phyloP scores from a whole-genome alignment of 139 green algal species.

The Chlamydomonas sp. region DNA sequence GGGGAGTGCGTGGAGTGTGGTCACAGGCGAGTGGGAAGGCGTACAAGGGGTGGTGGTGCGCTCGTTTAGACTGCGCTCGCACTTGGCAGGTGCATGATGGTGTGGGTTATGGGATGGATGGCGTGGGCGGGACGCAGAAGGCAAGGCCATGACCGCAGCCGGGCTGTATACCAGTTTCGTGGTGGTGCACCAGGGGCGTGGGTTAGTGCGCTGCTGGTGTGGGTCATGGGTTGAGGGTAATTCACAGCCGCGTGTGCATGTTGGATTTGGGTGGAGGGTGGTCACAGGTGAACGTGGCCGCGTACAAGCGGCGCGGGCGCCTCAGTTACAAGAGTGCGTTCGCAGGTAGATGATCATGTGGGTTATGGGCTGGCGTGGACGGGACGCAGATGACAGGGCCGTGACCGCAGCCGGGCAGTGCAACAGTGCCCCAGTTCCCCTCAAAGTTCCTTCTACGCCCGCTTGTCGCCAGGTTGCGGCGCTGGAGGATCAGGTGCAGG shows the following conservation, averaged over 20 bases:
- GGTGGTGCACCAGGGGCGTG: not conserved
- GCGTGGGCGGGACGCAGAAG: too few species aligned
- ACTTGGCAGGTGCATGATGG: not conserved
- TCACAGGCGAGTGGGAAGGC: not conserved
- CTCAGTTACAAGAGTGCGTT: not conserved
- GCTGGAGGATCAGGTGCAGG: too few species aligned
- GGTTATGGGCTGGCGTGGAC: too few species aligned
- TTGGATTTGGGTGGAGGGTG: not conserved
- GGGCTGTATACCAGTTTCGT: too few species aligned
- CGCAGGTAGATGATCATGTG: too few species aligned
- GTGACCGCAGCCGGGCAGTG: too few species aligned
- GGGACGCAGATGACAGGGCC: too few species aligned
- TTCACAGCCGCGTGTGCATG: not conserved
- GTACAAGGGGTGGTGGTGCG: not conserved
- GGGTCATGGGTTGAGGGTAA: not conserved
- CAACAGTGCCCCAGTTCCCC: too few species aligned
- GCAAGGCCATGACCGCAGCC: too few species aligned
- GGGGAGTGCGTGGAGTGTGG: not conserved
- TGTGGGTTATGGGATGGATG: too few species aligned
- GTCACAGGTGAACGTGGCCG: not conserved
- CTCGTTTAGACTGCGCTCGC: not conserved
- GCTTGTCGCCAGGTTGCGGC: too few species aligned
- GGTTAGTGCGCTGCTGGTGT: not conserved
- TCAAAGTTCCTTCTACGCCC: too few species aligned
- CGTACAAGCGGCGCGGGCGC: not conserved